Percentiles rank a stretch among this genome's conserved stretches.
Evolutionary conservation across 23 red algal genomes (phyloP).

Genomic region (Gracilaria caudata): DNA sequence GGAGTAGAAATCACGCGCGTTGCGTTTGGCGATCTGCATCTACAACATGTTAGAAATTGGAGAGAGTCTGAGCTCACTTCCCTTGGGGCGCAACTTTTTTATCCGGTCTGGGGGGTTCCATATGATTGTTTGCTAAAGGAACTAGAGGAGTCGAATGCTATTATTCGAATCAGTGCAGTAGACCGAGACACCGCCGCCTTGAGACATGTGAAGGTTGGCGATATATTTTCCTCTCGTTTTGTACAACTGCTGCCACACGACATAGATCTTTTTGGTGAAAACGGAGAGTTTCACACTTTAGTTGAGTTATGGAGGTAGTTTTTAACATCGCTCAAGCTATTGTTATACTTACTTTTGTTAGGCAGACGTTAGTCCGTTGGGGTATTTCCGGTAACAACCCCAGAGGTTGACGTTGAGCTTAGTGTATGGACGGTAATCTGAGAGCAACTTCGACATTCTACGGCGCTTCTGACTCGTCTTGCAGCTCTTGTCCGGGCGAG

Average conservation of each 20-base stretch:
- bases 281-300: conserved; percentile 84
- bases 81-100: conserved; percentile 34
- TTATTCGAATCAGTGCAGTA: conserved; percentile 44
- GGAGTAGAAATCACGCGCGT: conserved; percentile 43
- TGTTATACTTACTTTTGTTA: neutral
- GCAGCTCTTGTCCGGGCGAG: conserved; percentile 17
- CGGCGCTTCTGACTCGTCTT: neutral
- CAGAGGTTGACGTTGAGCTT: neutral
- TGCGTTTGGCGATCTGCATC: conserved; percentile 80
- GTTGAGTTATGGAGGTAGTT: conserved; percentile 46
- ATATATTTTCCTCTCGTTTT: conserved; percentile 48
- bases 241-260: conserved; percentile 17
- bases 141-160: conserved; percentile 24
- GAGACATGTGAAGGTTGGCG: conserved; percentile 39
- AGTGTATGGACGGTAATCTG: neutral
- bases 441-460: neutral
- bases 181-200: conserved; percentile 17
- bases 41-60: conserved; percentile 61
- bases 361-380: neutral
- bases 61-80: conserved; percentile 37
- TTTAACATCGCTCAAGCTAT: neutral
- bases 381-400: neutral
- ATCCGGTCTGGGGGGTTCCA: conserved; percentile 47
- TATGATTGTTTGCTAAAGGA: conserved; percentile 48
- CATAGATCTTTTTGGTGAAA: conserved; percentile 74